phyloP scores from a whole-genome alignment of 495 filamentous ascomycete species.

The Collariella sp. region DNA sequence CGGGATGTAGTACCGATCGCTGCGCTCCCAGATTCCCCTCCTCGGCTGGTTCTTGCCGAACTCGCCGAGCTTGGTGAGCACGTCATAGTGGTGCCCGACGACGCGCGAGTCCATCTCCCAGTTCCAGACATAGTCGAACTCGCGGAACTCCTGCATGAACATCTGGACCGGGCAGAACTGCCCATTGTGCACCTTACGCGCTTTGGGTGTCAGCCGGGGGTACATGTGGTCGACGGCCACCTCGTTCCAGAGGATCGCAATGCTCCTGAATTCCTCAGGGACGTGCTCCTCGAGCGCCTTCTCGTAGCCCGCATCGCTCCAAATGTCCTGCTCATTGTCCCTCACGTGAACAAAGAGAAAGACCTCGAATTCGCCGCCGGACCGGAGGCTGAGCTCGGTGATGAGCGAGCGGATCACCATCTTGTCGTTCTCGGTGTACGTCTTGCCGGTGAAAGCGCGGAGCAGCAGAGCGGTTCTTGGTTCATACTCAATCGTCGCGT shows the following conservation, averaged over 20 bases:
- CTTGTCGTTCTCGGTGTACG: conserved; percentile 62
- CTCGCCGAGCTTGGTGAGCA: conserved; percentile 49
- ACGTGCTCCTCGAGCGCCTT: conserved; percentile 45
- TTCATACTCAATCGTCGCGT: conserved; percentile 22
- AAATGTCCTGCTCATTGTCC: conserved; percentile 46
- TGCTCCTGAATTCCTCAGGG: conserved; percentile 56
- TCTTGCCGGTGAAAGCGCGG: conserved; percentile 57
- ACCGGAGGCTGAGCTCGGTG: conserved; percentile 60
- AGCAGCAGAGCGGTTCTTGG: conserved; percentile 61
- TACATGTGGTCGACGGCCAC: conserved; percentile 50
- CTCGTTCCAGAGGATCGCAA: conserved; percentile 62
- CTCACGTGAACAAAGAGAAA: conserved; percentile 69
- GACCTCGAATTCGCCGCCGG: conserved; percentile 70
- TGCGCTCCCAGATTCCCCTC: conserved; percentile 66
- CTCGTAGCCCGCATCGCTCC: conserved; percentile 46
- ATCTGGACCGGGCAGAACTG: conserved; percentile 55
- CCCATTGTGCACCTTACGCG: conserved; percentile 34
- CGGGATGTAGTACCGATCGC: conserved; percentile 63
- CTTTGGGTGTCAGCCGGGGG: conserved; percentile 37
- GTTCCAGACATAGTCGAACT: conserved; percentile 72
- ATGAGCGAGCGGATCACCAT: conserved; percentile 64
- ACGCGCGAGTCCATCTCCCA: conserved; percentile 67
- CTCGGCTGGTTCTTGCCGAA: conserved; percentile 58
- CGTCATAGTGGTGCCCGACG: conserved; percentile 62
- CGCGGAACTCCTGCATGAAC: conserved; percentile 58